These are phyloP conservation scores for Xylaria arbuscula DNA, from an alignment of 2,329 filamentous ascomycete species.

Conservation along the genomic window DNA sequence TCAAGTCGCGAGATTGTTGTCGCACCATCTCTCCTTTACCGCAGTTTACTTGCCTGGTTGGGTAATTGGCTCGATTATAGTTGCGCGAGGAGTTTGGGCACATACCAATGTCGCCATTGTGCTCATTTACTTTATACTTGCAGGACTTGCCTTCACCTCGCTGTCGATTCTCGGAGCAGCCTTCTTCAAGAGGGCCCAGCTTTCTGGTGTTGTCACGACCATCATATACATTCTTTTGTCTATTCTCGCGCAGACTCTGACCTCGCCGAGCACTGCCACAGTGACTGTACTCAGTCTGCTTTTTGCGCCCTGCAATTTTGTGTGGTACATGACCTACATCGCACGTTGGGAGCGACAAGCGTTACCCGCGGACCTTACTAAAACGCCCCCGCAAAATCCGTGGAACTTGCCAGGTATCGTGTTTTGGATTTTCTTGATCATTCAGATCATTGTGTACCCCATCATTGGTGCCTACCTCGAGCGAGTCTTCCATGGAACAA, in stretches of 20 bases:
- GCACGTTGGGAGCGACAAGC: slow-evolving; percentile 78
- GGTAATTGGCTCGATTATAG: slow-evolving; percentile 77
- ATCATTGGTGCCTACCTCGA: slow-evolving; percentile 80
- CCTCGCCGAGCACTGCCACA: slow-evolving; percentile 68
- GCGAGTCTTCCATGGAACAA: slow-evolving; percentile 78
- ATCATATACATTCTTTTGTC: slow-evolving; percentile 80
- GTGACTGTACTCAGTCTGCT: slow-evolving; percentile 78
- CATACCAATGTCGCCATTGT: slow-evolving; percentile 73
- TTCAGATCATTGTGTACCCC: slow-evolving; percentile 84
- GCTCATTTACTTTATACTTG: slow-evolving; percentile 78
- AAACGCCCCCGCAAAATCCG: slow-evolving; percentile 70
- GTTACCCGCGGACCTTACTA: slow-evolving; percentile 68
- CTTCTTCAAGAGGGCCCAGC: slow-evolving; percentile 87
- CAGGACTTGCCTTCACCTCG: slow-evolving; percentile 81
- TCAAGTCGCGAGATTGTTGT: slow-evolving; percentile 79
- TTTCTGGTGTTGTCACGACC: slow-evolving; percentile 84
- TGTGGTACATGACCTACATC: slow-evolving; percentile 80
- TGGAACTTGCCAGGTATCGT: slow-evolving; percentile 79
- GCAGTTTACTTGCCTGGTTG: slow-evolving; percentile 84
- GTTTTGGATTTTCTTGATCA: slow-evolving; percentile 79
- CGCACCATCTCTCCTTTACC: slow-evolving; percentile 84
- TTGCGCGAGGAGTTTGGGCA: slow-evolving; percentile 72
- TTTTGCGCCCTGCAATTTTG: slow-evolving; percentile 89
- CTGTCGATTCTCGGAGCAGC: slow-evolving; percentile 84
- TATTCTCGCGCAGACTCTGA: slow-evolving; percentile 82